Evolutionary conservation across 495 filamentous ascomycete genomes (phyloP).

Genomic region (Aspergillus coremiiformis): DNA sequence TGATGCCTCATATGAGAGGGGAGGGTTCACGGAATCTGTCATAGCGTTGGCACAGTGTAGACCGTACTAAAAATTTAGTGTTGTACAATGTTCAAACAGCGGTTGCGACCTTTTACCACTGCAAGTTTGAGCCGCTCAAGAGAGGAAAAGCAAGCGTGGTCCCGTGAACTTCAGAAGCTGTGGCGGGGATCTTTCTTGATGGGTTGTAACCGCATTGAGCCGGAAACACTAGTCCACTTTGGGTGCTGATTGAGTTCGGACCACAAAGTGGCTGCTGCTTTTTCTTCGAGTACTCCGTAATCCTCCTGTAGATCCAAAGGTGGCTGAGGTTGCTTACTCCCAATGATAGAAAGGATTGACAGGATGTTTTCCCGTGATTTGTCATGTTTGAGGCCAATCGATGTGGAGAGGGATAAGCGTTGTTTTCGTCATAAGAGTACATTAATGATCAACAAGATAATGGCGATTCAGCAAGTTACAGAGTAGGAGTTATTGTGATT

Average conservation of each 20-base stretch:
- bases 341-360: background rate
- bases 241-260: conserved; percentile 2
- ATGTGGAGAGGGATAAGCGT: background rate
- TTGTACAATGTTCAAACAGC: background rate
- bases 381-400: background rate
- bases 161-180: background rate
- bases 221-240: conserved; percentile 3
- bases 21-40: conserved; percentile 42
- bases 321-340: background rate
- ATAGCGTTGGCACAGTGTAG: conserved; percentile 23
- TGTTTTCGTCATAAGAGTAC: conserved; percentile 19
- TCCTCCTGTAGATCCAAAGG: background rate
- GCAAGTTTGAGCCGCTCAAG: background rate
- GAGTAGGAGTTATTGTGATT: background rate
- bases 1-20: conserved; percentile 69
- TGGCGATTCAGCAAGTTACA: background rate
- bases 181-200: conserved; percentile 2
- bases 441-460: conserved; percentile 1
- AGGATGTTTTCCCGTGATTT: background rate
- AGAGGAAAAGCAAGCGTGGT: background rate
- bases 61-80: background rate
- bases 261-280: background rate
- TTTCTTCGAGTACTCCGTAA: conserved; percentile 12
- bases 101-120: background rate
- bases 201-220: conserved; percentile 1